Conservation (phyloP, 208 protist species). For the Acanthamoeba quina region DNA sequence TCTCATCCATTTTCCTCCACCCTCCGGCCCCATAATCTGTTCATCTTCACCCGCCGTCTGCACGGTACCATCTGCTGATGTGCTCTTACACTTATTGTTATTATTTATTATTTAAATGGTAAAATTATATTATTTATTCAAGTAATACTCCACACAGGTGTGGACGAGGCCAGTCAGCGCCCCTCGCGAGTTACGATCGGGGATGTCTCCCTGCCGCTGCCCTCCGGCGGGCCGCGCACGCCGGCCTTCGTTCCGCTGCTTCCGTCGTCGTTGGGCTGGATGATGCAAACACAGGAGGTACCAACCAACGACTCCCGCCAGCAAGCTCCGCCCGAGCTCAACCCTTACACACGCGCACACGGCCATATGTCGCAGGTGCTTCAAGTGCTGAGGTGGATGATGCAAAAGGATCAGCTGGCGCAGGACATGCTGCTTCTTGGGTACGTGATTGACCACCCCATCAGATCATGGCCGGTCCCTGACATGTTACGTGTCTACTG, state of each 20-base stretch:
- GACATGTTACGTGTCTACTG: no score
- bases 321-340: not conserved
- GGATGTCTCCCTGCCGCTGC: slow-evolving; percentile 23
- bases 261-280: not conserved
- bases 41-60: no score
- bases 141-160: no score
- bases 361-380: not conserved
- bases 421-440: slow-evolving; percentile 96
- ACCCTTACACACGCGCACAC: not conserved
- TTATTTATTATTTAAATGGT: no score
- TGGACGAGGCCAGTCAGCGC: not conserved
- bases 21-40: no score
- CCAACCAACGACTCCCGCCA: not conserved
- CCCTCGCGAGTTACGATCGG: slow-evolving; percentile 33
- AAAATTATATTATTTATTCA: no score
- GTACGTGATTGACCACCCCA: slow-evolving; percentile 48
- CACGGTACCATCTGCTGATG: no score
- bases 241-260: slow-evolving; percentile 28
- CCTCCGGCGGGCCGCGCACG: not conserved
- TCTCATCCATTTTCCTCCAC: no score
- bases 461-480: no score
- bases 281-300: slow-evolving; percentile 64
- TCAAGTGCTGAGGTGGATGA: slow-evolving; percentile 92
- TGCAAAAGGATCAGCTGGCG: slow-evolving; percentile 94
- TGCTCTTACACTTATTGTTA: no score